These are phyloP conservation scores for Penicillium malachiteum DNA, from an alignment of 495 filamentous ascomycete genomes.

Conservation along the genomic window DNA sequence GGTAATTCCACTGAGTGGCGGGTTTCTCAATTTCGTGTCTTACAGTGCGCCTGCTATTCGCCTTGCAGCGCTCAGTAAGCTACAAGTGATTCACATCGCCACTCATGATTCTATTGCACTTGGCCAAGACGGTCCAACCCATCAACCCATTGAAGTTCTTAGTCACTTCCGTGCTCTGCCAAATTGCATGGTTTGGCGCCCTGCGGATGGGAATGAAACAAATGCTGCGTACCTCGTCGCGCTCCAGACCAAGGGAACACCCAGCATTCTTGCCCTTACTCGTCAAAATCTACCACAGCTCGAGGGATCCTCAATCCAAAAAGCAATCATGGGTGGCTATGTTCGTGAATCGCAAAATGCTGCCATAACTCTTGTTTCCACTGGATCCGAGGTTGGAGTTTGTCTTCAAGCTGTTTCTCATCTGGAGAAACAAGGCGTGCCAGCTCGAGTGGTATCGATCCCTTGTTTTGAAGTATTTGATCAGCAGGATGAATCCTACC, in stretches of 20 bases:
- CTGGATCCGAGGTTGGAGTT: slow-evolving; percentile 33
- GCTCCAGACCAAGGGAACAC: slow-evolving; percentile 26
- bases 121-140: slow-evolving; percentile 53
- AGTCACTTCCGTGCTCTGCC: slow-evolving; percentile 52
- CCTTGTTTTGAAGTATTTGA: slow-evolving; percentile 19
- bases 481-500: slow-evolving; percentile 17
- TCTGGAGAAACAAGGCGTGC: background rate
- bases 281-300: slow-evolving; percentile 28
- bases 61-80: slow-evolving; percentile 49
- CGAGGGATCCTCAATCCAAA: slow-evolving; percentile 20
- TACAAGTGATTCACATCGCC: slow-evolving; percentile 49
- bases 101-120: slow-evolving; percentile 51
- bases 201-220: slow-evolving; percentile 41
- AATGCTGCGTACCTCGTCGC: slow-evolving; percentile 40
- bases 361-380: slow-evolving; percentile 34
- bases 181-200: slow-evolving; percentile 49
- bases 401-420: slow-evolving; percentile 21
- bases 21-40: background rate
- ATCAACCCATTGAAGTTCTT: slow-evolving; percentile 52
- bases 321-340: slow-evolving; percentile 36
- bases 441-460: slow-evolving; percentile 14
- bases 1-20: slow-evolving; percentile 36
- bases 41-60: slow-evolving; percentile 45
- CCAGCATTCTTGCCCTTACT: slow-evolving; percentile 35
- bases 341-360: slow-evolving; percentile 25